Percentiles rank a stretch among this genome's conserved stretches.
These are phyloP conservation scores for Cladosporium sp. DNA, from an alignment of 2,329 filamentous ascomycete genomes.

Conservation along the genomic window DNA sequence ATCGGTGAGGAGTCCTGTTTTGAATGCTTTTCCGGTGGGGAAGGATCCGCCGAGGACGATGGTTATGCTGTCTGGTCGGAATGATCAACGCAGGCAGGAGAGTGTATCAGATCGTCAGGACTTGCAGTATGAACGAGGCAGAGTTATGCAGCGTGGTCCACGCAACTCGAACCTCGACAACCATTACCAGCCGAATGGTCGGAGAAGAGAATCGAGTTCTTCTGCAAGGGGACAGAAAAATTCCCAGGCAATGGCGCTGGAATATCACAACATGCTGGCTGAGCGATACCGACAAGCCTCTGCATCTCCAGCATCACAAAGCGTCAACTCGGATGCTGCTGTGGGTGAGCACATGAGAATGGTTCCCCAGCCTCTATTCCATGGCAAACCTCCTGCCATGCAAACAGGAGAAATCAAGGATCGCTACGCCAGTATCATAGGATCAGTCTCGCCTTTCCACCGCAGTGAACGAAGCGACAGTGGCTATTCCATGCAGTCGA, in stretches of 20 bases:
- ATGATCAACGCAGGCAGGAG: neutral
- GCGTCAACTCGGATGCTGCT: constrained; percentile 19
- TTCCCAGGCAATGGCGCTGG: constrained; percentile 17
- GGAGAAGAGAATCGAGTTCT: neutral
- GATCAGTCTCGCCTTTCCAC: neutral
- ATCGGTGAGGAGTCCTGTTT: neutral
- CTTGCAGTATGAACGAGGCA: constrained; percentile 3
- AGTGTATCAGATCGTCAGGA: neutral
- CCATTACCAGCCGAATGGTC: neutral
- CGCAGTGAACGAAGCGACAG: constrained; percentile 1
- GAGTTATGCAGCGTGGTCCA: constrained; percentile 5
- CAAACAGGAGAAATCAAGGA: neutral
- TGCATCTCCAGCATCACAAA: constrained; percentile 13
- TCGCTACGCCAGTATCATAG: constrained; percentile 4
- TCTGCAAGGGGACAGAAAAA: neutral
- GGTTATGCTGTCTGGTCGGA: constrained; percentile 2
- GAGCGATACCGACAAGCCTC: constrained; percentile 18
- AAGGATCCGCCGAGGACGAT: constrained; percentile 12
- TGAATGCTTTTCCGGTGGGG: constrained; percentile 14
- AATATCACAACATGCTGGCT: constrained; percentile 25
- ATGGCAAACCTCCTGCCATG: constrained; percentile 15
- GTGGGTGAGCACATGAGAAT: constrained; percentile 28
- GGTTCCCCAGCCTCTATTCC: constrained; percentile 29
- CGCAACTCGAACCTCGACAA: neutral
- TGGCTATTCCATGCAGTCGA: neutral